Evolutionary conservation across 2,329 filamentous ascomycete genomes (phyloP).

Genomic region (Ambrosiella cleistominuta): DNA sequence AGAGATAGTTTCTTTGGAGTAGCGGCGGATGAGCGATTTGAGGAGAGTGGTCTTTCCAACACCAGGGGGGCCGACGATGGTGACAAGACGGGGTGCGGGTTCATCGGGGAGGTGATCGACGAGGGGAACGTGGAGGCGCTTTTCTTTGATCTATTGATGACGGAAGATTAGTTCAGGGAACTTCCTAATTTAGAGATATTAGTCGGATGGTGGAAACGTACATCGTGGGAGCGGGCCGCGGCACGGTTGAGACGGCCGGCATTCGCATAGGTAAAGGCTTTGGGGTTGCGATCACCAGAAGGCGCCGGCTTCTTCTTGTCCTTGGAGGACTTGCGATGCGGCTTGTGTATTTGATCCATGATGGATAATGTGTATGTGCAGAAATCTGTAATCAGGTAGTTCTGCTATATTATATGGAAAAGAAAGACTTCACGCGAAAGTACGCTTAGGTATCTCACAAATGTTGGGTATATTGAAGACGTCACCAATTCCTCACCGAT

Average conservation of each 20-base stretch:
- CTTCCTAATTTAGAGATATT: neutral
- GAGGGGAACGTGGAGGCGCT: conserved; percentile 85
- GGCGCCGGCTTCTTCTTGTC: conserved; percentile 42
- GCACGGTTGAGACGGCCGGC: conserved; percentile 66
- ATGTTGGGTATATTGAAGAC: neutral
- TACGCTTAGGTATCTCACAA: neutral
- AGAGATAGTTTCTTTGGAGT: conserved; percentile 86
- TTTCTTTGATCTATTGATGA: conserved; percentile 62
- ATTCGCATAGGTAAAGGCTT: conserved; percentile 72
- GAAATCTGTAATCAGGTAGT: neutral
- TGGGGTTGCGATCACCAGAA: conserved; percentile 60
- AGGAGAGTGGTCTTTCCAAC: conserved; percentile 91
- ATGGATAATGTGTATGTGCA: conserved; percentile 25
- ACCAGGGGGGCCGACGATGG: conserved; percentile 85
- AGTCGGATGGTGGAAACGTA: conserved; percentile 20
- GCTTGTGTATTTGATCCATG: conserved; percentile 70
- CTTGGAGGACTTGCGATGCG: conserved; percentile 73
- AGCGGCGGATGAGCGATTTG: conserved; percentile 83
- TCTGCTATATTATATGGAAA: neutral
- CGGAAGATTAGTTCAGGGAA: conserved; percentile 15
- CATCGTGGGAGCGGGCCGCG: conserved; percentile 55
- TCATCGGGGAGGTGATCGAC: conserved; percentile 93
- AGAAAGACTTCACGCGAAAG: neutral
- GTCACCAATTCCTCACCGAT: neutral
- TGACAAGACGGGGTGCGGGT: conserved; percentile 78